Evolutionary conservation across 1,284 basidiomycete species (phyloP), one percentile per base, ranked within the genome.

Genomic region (Ceratobasidium sp.): DNA sequence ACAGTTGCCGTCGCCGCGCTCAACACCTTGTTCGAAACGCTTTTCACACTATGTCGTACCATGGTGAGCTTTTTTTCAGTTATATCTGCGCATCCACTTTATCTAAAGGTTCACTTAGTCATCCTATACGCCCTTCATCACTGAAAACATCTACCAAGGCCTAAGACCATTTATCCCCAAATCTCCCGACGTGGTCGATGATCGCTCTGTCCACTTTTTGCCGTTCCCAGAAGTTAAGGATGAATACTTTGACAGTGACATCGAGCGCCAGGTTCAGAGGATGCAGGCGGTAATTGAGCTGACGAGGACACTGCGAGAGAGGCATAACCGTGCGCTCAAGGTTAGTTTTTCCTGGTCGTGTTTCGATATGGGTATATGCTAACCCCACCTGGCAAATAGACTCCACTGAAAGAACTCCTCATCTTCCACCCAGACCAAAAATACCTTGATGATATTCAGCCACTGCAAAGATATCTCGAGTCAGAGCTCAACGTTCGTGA

Each of bases 41-140:
- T 99, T 48, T 92, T 96, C 81, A 99, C 97, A 0, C 85, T 99
- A 43, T 97, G 93, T 81, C 86, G 94, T 65, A 98, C 97, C 8
- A 93, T 98, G 90, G 94, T 94, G 77, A 75, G 87, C 78, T 6
- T 21, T 6, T n/a, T 16, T 39, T 32, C 8, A 59, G 5, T 60
- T 60, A 39, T n/a, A n/a, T 57, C 34, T 41, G n/a, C 6, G 21
- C 45, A 46, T 43, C 2, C 3, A 57, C 18, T 23, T 50, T 14
- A 52, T 67, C 71, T 73, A 52, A 64, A 70, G 53, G 23, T 28
- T 16, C 16, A 72, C 36, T n/a, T 76, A 96, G 93, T 97, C 96
- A 9, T 97, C 97, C 1, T 99, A 98, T 81, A 98, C 96, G 3
- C 97, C 97, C 0, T 99, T 98, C 88, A 84, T 98, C 79, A 97